Base-by-base conservation (phyloP, 257 asterid species). In the Plantago elongata region DNA sequence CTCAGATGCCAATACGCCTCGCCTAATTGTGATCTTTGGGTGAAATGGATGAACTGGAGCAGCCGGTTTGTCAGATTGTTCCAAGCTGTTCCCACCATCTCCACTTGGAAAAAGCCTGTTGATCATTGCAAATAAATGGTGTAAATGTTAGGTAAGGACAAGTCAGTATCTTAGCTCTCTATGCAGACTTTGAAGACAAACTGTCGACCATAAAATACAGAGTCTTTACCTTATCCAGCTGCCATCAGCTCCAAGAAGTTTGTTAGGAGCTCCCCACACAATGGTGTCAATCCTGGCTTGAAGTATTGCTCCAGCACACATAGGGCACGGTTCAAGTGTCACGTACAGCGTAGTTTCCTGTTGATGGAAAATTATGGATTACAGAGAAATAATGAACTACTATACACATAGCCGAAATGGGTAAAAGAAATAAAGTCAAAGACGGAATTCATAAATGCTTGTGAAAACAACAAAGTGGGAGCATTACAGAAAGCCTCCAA, bases 231-330 rank as follows among this genome's bases (percentile, higher is more conserved):
- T 87, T 57, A 93, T 89, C 97, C 99, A 93, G 84, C 99, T 87
- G 66, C 99, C 99, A 77, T 93, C 97, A 62, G 99, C 99, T 69
- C 99, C 99, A 4, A 93, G 94, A 70, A 93, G 97, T 77, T 93
- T 93, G 78, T 89, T 93, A 13, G 97, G 99, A 59, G 99, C 94
- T 34, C 99, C 99, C 97, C 97, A 93, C 27, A 93, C 97, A 59
- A 93, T 81, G 69, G 81, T 75, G 72, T 93, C 97, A 54, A 93
- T 56, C 79, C 99, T 83, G 54, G 99, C 96, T 78, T 89, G 97
- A 72, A 89, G 95, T 79, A 93, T 93, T 40, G 99, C 99, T 78
- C 99, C 97, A 72, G 99, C 99, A 72, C 99, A 93, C 99, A 93
- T 93, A 49, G 99, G 90, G 60, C 99, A 93, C 5, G 99, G 99